Percentiles rank a stretch among this genome's conserved stretches.
These are phyloP conservation scores for Leptoxyphium fumago DNA, from an alignment of 2,329 filamentous ascomycete genomes.

Conservation along the genomic window DNA sequence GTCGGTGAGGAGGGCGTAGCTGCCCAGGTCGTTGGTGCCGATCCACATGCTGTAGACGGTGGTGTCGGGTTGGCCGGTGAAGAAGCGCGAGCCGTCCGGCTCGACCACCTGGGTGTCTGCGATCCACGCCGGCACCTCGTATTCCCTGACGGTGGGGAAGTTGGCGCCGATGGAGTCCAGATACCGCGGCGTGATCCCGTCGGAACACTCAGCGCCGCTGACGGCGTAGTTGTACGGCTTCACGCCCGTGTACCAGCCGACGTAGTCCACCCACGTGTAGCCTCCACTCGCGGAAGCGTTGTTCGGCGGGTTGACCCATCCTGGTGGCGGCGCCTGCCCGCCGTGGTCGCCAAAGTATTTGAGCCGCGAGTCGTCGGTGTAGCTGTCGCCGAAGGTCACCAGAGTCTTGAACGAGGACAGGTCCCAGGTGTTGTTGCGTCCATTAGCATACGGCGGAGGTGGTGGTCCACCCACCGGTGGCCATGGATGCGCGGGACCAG, in stretches of 20 bases:
- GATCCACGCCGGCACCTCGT: conserved; percentile 34
- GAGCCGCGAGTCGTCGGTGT: conserved; percentile 57
- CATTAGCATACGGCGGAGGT: background rate
- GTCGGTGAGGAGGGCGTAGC: conserved; percentile 50
- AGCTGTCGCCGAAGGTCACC: conserved; percentile 61
- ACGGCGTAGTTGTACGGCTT: conserved; percentile 45
- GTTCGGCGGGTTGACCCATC: conserved; percentile 37
- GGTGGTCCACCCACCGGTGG: background rate
- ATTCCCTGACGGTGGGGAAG: conserved; percentile 39
- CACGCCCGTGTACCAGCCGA: conserved; percentile 42
- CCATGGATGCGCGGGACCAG: background rate
- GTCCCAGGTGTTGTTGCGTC: conserved; percentile 15
- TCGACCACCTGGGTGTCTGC: conserved; percentile 24
- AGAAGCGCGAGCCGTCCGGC: conserved; percentile 25
- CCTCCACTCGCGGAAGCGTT: conserved; percentile 46
- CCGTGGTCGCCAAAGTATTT: conserved; percentile 46
- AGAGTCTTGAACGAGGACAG: conserved; percentile 43
- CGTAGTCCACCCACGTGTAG: conserved; percentile 53
- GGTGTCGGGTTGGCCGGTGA: conserved; percentile 35
- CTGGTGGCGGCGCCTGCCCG: conserved; percentile 47
- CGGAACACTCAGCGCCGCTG: conserved; percentile 56
- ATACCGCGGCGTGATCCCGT: conserved; percentile 46
- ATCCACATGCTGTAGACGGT: conserved; percentile 69
- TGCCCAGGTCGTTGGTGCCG: conserved; percentile 65
- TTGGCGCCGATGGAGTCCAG: conserved; percentile 35